Conservation (phyloP, 164 flowering plant species). For the Cinnamomum micranthum region DNA sequence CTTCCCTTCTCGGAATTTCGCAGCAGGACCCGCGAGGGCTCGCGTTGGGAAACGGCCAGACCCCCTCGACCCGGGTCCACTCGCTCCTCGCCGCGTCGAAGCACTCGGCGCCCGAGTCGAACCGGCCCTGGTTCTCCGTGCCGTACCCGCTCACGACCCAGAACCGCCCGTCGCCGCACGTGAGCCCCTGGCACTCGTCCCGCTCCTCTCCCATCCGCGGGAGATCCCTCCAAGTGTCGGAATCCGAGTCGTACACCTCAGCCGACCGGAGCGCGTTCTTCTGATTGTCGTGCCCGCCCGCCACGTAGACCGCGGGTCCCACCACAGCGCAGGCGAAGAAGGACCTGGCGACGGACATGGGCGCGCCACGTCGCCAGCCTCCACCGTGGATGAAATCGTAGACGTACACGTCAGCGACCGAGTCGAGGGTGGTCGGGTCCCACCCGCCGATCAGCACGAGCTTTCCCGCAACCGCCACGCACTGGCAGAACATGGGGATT, state of each 20-base stretch:
- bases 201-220: conserved; percentile 22
- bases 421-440: conserved; percentile 29
- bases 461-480: conserved; percentile 26
- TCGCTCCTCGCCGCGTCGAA: conserved; percentile 15
- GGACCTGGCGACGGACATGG: conserved; percentile 26
- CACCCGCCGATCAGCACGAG: conserved; percentile 35
- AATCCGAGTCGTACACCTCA: conserved; percentile 16
- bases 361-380: conserved; percentile 19
- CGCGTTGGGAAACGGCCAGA: conserved; percentile 11
- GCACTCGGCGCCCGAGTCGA: conserved; percentile 24
- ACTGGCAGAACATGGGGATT: conserved; percentile 30
- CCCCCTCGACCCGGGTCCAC: conserved; percentile 17
- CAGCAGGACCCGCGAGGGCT: conserved; percentile 11
- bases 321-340: conserved; percentile 28
- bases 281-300: conserved; percentile 32
- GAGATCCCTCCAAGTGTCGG: conserved; percentile 20
- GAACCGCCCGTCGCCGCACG: conserved; percentile 16
- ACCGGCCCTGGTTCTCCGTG: conserved; percentile 31
- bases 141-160: conserved; percentile 37
- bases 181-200: conserved; percentile 29
- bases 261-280: conserved; percentile 28
- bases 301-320: conserved; percentile 16
- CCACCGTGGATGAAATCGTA: conserved; percentile 17
- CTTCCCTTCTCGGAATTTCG: neutral
- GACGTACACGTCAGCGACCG: conserved; percentile 23